Evolutionary conservation across 768 basidiomycete species (phyloP).

Genomic region (Kwoniella shandongensis): DNA sequence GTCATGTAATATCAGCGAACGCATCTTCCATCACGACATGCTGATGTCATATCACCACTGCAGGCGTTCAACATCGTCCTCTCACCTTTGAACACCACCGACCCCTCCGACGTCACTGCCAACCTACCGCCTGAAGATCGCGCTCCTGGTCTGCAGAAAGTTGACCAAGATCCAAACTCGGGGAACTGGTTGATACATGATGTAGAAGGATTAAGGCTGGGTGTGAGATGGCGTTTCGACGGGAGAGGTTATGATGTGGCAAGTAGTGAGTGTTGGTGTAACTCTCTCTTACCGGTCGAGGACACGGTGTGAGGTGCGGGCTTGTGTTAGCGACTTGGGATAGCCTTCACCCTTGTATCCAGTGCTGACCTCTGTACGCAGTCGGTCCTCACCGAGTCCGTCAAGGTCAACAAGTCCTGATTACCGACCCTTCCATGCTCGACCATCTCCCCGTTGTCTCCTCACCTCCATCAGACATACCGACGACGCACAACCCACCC

Average conservation of each 20-base stretch:
- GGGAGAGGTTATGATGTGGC: constrained; percentile 82
- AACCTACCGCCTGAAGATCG: constrained; percentile 61
- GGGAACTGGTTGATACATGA: constrained; percentile 73
- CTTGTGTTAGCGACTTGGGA: too few species aligned
- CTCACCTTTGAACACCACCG: constrained; percentile 60
- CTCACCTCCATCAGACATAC: constrained; percentile 5
- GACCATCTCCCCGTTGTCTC: constrained; percentile 34
- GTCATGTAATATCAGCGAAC: too few species aligned
- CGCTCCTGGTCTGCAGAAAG: constrained; percentile 67
- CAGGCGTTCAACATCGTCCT: constrained; percentile 83
- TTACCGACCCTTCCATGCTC: constrained; percentile 66
- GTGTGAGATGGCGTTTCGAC: constrained; percentile 75
- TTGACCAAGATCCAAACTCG: constrained; percentile 61
- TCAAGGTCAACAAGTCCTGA: constrained; percentile 75
- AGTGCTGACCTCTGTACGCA: constrained; percentile 51
- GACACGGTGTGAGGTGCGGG: neutral
- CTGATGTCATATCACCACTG: neutral
- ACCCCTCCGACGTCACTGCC: constrained; percentile 40
- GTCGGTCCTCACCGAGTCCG: constrained; percentile 80
- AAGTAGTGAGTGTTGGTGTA: constrained; percentile 60
- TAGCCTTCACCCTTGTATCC: neutral
- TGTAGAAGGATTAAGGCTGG: constrained; percentile 72
- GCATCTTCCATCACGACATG: too few species aligned
- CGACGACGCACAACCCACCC: constrained; percentile 56
- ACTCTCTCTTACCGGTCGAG: too few species aligned